phyloP scores from a whole-genome alignment of 148 eudicot genomes.

The Silene uniflora region DNA sequence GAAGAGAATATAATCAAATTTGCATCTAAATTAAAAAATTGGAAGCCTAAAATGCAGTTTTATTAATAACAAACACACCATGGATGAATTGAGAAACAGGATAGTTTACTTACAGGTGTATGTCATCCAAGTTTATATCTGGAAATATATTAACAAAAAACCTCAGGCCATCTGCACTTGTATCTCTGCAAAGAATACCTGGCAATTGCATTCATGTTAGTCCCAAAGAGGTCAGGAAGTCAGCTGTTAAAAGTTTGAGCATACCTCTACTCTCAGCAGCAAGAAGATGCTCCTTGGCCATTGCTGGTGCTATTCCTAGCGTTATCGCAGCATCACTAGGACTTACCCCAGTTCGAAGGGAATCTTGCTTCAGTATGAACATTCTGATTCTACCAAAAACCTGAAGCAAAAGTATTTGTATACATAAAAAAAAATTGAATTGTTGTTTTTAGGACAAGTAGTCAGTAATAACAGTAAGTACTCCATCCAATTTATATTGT shows the following conservation, averaged over 20 bases:
- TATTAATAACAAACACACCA: no score
- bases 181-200: slow-evolving; percentile 94
- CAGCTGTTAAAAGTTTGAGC: background rate
- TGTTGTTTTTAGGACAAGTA: background rate
- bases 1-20: no score
- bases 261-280: slow-evolving; percentile 92
- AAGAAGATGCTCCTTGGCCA: slow-evolving; percentile 97
- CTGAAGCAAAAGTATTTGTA: slow-evolving; percentile 29
- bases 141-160: slow-evolving; percentile 78
- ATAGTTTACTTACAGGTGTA: slow-evolving; percentile 55
- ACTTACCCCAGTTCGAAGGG: slow-evolving; percentile 64
- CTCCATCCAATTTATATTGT: background rate
- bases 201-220: slow-evolving; percentile 29
- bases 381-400: slow-evolving; percentile 68
- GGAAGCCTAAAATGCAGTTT: no score
- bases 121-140: slow-evolving; percentile 57
- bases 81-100: background rate
- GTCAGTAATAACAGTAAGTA: background rate
- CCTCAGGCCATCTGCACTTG: slow-evolving; percentile 94
- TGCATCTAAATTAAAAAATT: no score
- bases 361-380: slow-evolving; percentile 61
- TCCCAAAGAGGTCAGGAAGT: background rate
- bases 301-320: slow-evolving; percentile 91
- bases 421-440: background rate
- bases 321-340: slow-evolving; percentile 95